Percentiles rank a stretch among this genome's conserved stretches.
Evolutionary conservation across 225 moss, liverwort and hornwort genomes (phyloP).

Genomic region (Lunularia cruciata): DNA sequence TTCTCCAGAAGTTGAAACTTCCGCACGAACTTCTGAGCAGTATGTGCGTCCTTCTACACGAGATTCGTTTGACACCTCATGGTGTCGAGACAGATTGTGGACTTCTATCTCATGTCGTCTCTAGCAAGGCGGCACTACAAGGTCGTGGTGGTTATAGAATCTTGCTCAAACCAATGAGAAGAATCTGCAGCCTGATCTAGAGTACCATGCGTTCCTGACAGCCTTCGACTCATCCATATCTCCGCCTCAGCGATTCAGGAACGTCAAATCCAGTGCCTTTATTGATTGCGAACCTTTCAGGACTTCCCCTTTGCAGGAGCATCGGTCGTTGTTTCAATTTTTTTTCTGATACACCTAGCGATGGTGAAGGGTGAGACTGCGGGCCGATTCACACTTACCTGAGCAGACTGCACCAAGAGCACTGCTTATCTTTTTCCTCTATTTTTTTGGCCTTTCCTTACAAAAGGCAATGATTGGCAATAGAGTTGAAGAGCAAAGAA

Average conservation of each 20-base stretch:
- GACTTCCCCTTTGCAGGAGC: background rate
- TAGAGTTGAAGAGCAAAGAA: background rate
- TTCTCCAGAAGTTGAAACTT: background rate
- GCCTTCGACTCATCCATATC: background rate
- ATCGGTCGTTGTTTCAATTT: background rate
- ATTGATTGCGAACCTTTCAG: background rate
- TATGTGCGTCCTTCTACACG: no score
- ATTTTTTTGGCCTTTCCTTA: constrained; percentile 18
- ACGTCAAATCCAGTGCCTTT: background rate
- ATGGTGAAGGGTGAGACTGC: background rate
- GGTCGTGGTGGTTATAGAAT: background rate
- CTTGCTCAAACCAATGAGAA: background rate
- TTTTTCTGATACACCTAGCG: background rate
- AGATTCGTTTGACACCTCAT: background rate
- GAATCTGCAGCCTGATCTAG: background rate
- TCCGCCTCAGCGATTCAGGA: background rate
- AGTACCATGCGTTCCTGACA: background rate
- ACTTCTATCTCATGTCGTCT: background rate
- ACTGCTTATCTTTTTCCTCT: constrained; percentile 14
- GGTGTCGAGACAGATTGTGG: constrained; percentile 1
- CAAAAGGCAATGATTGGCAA: background rate
- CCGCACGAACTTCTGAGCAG: background rate
- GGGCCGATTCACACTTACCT: background rate
- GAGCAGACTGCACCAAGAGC: background rate
- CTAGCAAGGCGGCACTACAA: background rate